Conservation (phyloP, 2,329 filamentous ascomycete species). For the Exophiala phaeomuriformis region DNA sequence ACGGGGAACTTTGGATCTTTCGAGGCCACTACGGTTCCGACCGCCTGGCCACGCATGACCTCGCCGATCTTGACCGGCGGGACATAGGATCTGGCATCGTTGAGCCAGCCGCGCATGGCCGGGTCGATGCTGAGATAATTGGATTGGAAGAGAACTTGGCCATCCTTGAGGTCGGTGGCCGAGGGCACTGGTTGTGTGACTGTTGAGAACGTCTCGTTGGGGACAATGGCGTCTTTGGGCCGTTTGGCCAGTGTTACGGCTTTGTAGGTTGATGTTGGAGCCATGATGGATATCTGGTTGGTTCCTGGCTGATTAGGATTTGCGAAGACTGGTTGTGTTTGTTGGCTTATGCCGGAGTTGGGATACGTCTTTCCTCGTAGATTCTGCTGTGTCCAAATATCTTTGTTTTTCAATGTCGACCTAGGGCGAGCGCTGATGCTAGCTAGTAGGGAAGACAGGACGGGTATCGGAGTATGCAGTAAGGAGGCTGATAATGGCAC, state of each 20-base stretch:
- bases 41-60: slow-evolving; percentile 58
- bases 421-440: too few species aligned
- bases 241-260: slow-evolving; percentile 56
- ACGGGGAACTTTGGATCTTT: slow-evolving; percentile 49
- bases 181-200: slow-evolving; percentile 43
- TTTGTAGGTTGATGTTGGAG: slow-evolving; percentile 37
- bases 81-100: slow-evolving; percentile 53
- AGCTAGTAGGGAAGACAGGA: too few species aligned
- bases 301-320: too few species aligned
- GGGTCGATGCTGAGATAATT: slow-evolving; percentile 65
- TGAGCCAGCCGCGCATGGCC: slow-evolving; percentile 69
- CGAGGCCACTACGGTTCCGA: slow-evolving; percentile 56
- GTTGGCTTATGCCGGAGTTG: too few species aligned
- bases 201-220: slow-evolving; percentile 57
- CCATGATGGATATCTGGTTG: not conserved
- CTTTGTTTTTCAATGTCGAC: too few species aligned
- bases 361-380: too few species aligned
- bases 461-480: too few species aligned
- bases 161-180: slow-evolving; percentile 47
- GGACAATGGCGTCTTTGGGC: slow-evolving; percentile 53
- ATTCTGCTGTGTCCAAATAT: too few species aligned
- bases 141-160: slow-evolving; percentile 53
- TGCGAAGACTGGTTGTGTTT: too few species aligned
- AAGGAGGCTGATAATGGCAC: too few species aligned
- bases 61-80: slow-evolving; percentile 62